Evolutionary conservation across 2,329 filamentous ascomycete genomes (phyloP), one percentile per base, ranked within the genome.

Genomic region (Talaromyces pinophilus): DNA sequence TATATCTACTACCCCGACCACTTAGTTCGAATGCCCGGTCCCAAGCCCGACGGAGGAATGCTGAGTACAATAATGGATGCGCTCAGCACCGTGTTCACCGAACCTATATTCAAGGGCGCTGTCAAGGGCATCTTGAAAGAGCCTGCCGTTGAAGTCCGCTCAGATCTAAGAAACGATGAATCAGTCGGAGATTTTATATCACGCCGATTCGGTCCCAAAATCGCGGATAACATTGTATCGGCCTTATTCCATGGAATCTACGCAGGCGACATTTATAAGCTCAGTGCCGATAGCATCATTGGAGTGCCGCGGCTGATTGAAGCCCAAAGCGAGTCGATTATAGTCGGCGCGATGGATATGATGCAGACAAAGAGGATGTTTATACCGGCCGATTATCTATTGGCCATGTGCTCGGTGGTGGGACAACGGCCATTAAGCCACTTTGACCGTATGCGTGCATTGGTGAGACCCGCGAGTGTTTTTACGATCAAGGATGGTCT

Each of bases 1-100:
- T 97, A 89, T 78, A 82, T 98, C 67, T 97, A 95, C 84, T 96
- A 96, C 73, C 92, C 92, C 1, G 91, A 97, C 75, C 91, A 89
- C 73, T 85, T 95, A 35, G 90, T 92, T 63, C 82, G 83, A 28
- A 78, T 91, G 72, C 88, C 88, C 7, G 79, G 79, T 8, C 82
- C 78, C 0, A 71, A 77, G 19, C 72, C 75, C 55, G 67, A 72
- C 2, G 63, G 67, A 17, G 68, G 72, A 5, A 8, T 62, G 2
- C n/a, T 62, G 17, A 74, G 19, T 64, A 68, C 2, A 74, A 75
- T 54, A 17, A 84, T 0, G 67, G 52, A 61, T 38, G 50, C 35
- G 11, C 22, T 67, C 22, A 40, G 5, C 65, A 75, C 74, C 57
- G 1, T 86, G 2, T 72, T 84, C 19, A 79, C 74, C 0, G 83